Evolutionary conservation across 75 land plant genomes (phyloP).

Genomic region (Azolla pinnata): DNA sequence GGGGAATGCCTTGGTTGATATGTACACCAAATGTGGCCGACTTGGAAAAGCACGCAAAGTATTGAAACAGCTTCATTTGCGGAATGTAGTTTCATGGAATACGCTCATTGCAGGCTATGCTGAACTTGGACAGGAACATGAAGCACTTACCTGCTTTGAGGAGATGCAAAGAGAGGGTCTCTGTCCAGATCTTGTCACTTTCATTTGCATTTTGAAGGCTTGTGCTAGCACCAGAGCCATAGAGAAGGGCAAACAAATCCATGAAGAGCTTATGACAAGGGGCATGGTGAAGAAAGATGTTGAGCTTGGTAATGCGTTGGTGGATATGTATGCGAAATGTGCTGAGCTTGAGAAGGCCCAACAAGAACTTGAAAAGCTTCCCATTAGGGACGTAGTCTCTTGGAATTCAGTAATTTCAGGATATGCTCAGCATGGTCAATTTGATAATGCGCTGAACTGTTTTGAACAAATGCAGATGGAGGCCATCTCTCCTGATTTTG

Average conservation of each 20-base stretch:
- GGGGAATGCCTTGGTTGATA: background rate
- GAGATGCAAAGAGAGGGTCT: background rate
- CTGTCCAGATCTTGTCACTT: background rate
- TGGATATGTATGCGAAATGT: conserved; percentile 21
- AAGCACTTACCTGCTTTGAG: background rate
- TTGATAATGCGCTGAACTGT: conserved; percentile 5
- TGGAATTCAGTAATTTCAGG: conserved; percentile 18
- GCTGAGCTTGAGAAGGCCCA: conserved; percentile 5
- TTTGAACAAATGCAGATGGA: conserved; percentile 17
- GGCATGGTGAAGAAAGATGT: background rate
- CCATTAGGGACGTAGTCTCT: background rate
- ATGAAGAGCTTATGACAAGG: too few species aligned
- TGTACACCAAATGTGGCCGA: conserved; percentile 10
- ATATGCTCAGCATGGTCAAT: conserved; percentile 7
- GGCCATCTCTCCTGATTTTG: conserved; percentile 5
- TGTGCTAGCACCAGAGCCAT: conserved; percentile 7
- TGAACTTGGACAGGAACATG: conserved; percentile 7
- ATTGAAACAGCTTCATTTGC: conserved; percentile 4
- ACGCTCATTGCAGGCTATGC: conserved; percentile 12
- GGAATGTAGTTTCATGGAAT: conserved; percentile 10
- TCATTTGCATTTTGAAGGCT: conserved; percentile 3
- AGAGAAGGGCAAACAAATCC: conserved; percentile 10
- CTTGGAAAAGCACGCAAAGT: conserved; percentile 4
- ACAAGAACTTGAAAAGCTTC: conserved; percentile 4
- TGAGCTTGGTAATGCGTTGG: conserved; percentile 13